Conservation (phyloP, 2,329 filamentous ascomycete genomes). For the Leptographium procerum region DNA sequence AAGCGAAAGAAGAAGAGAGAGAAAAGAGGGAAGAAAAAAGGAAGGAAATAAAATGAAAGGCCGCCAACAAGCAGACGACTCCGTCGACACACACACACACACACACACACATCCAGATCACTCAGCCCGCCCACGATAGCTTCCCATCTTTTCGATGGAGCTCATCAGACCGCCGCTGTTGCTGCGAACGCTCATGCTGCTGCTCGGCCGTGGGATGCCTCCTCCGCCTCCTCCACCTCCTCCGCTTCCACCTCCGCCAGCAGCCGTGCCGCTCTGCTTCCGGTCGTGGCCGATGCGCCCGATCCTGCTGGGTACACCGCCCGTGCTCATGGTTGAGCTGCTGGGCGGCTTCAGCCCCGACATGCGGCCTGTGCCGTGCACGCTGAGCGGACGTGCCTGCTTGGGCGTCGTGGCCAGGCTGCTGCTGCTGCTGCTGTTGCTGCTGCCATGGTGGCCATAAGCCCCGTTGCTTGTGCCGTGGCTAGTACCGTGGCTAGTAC, state of each 20-base stretch:
- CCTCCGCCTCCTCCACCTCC: not conserved
- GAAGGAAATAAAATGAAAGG: not conserved
- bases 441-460: constrained; percentile 6
- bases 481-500: not conserved
- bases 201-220: constrained; percentile 38
- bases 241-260: not conserved
- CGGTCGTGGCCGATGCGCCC: constrained; percentile 33
- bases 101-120: not conserved
- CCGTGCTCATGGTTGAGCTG: constrained; percentile 20
- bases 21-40: not conserved
- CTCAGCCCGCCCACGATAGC: constrained; percentile 34
- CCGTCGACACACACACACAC: not conserved
- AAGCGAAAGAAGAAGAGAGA: not conserved
- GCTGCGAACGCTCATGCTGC: constrained; percentile 41
- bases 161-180: constrained; percentile 54
- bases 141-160: constrained; percentile 82
- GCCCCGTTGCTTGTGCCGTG: not conserved
- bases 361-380: constrained; percentile 10
- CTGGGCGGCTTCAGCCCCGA: constrained; percentile 53
- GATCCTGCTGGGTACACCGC: constrained; percentile 32
- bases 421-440: constrained; percentile 11
- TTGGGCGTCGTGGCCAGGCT: constrained; percentile 16
- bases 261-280: constrained; percentile 25
- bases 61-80: not conserved
- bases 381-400: constrained; percentile 10